Conservation (phyloP, 2,329 filamentous ascomycete species). For the Blastomyces percursus region DNA sequence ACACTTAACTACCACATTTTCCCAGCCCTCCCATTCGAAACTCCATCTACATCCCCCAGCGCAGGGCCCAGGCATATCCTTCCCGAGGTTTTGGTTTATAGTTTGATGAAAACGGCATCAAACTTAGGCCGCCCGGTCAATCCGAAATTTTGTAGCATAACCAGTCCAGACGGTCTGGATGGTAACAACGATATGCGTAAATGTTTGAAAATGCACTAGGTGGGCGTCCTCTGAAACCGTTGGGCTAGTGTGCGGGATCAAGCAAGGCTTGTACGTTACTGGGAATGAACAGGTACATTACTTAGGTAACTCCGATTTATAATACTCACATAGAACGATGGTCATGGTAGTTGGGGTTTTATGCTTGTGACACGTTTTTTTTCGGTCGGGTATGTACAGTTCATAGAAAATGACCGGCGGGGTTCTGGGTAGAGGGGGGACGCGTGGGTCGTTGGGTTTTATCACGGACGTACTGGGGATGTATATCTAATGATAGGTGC, state of each 20-base stretch:
- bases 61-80: background rate
- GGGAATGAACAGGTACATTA: background rate
- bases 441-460: background rate
- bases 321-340: background rate
- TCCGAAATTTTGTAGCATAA: background rate
- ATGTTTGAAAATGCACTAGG: background rate
- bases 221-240: background rate
- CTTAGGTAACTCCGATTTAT: background rate
- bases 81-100: background rate
- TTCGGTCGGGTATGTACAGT: background rate
- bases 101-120: background rate
- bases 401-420: background rate
- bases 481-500: background rate
- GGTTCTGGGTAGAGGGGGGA: background rate
- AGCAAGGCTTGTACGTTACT: background rate
- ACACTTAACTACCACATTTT: background rate
- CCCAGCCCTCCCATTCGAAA: background rate
- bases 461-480: background rate
- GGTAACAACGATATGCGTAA: background rate
- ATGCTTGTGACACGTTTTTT: background rate
- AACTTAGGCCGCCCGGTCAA: background rate
- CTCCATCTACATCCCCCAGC: no score
- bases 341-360: background rate
- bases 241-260: background rate
- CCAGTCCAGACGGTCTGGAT: background rate